Percentiles rank a stretch among this genome's conserved stretches.
These are phyloP conservation scores for Musa schizocarpa DNA, from an alignment of 176 grass and related monocot species.

Conservation along the genomic window DNA sequence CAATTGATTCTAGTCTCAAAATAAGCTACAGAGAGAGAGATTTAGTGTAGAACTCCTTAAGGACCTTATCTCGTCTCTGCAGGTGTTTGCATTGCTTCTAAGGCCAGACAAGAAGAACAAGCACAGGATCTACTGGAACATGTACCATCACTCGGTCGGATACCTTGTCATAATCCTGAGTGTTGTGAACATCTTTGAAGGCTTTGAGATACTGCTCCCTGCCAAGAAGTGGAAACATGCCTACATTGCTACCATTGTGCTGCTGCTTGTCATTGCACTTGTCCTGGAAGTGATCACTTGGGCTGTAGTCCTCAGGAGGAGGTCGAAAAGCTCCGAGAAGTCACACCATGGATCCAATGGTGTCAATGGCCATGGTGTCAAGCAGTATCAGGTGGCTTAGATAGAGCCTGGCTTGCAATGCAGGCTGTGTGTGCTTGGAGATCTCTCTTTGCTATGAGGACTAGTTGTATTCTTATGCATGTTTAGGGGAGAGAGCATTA, in stretches of 20 bases:
- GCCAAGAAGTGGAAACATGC: conserved; percentile 50
- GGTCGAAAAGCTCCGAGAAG: conserved; percentile 26
- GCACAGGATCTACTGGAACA: conserved; percentile 87
- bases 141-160: conserved; percentile 68
- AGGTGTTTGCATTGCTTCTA: conserved; percentile 78
- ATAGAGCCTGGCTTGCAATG: not conserved
- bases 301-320: conserved; percentile 46
- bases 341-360: conserved; percentile 13
- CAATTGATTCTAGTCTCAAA: not conserved
- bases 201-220: conserved; percentile 65
- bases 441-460: not conserved
- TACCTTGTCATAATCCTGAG: conserved; percentile 54
- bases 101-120: conserved; percentile 86
- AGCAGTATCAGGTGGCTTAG: conserved; percentile 26
- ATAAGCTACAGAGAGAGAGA: not conserved
- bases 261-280: conserved; percentile 41
- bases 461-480: not conserved
- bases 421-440: not conserved
- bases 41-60: not conserved
- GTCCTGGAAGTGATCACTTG: conserved; percentile 68
- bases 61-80: not conserved
- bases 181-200: conserved; percentile 83
- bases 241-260: conserved; percentile 62
- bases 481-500: too few species aligned
- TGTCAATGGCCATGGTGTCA: conserved; percentile 27